Evolutionary conservation across 495 filamentous ascomycete species (phyloP).

Genomic region (Aspergillus asperescens): DNA sequence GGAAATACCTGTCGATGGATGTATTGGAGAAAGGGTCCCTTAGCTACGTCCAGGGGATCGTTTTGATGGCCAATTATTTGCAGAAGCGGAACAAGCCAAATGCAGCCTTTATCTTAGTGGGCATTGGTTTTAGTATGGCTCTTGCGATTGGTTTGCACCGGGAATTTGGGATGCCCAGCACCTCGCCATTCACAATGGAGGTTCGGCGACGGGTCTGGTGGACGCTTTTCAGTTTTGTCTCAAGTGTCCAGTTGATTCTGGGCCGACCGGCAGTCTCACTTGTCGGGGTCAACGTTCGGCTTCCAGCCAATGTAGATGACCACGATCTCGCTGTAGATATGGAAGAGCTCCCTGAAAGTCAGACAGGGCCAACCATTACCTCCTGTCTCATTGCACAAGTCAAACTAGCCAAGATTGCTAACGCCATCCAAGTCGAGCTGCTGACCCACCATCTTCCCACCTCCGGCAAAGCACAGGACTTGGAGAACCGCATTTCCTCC

Average conservation of each 20-base stretch:
- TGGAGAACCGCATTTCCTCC: constrained; percentile 14
- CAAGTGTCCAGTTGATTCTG: constrained; percentile 17
- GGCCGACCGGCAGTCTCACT: constrained; percentile 21
- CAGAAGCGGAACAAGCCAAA: constrained; percentile 24
- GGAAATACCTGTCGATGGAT: constrained; percentile 19
- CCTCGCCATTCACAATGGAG: constrained; percentile 27
- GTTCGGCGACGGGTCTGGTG: constrained; percentile 37
- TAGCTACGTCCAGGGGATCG: constrained; percentile 20
- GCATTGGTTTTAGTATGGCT: constrained; percentile 23
- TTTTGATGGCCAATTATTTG: constrained; percentile 19
- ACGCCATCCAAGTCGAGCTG: constrained; percentile 22
- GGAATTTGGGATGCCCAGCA: constrained; percentile 23
- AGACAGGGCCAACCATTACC: constrained; percentile 17
- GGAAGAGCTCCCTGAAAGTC: constrained; percentile 16
- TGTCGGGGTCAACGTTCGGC: constrained; percentile 19
- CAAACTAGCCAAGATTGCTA: constrained; percentile 24
- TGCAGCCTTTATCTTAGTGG: constrained; percentile 19
- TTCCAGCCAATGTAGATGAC: constrained; percentile 21
- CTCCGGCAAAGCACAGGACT: constrained; percentile 13
- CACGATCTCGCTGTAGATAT: constrained; percentile 23
- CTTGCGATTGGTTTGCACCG: constrained; percentile 21
- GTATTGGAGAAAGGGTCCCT: constrained; percentile 21
- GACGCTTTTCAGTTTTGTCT: constrained; percentile 26
- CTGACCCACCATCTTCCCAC: constrained; percentile 20
- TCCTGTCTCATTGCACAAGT: constrained; percentile 22